phyloP scores from a whole-genome alignment of 305 asterid genomes.

The Nicotiana rustica region DNA sequence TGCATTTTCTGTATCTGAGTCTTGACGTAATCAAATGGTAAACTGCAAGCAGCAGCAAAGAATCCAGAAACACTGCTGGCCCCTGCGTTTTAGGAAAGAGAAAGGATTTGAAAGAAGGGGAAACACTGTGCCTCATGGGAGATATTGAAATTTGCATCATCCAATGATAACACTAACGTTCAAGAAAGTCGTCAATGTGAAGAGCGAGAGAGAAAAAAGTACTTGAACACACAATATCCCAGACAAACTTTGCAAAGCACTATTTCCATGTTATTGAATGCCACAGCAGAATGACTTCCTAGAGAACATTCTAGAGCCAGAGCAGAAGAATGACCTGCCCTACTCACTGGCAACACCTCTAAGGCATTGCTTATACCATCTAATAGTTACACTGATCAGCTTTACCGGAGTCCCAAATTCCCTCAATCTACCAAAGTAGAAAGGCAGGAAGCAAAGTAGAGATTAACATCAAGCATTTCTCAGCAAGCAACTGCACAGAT shows the following conservation, averaged over 20 bases:
- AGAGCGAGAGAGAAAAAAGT: background rate
- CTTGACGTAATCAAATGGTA: slow-evolving; percentile 83
- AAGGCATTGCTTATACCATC: background rate
- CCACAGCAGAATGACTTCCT: background rate
- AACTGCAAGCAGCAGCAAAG: slow-evolving; percentile 79
- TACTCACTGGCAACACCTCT: background rate
- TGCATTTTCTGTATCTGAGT: slow-evolving; percentile 92
- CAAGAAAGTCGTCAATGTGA: slow-evolving; percentile 4
- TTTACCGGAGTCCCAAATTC: background rate
- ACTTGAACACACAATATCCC: background rate
- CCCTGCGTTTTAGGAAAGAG: slow-evolving; percentile 41
- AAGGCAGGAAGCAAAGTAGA: slow-evolving; percentile 5
- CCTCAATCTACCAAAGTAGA: background rate
- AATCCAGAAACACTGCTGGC: slow-evolving; percentile 80
- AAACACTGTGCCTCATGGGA: background rate
- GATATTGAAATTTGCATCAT: background rate
- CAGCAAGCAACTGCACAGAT: background rate
- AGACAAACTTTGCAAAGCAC: background rate
- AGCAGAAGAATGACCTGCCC: background rate
- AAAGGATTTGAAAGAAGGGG: background rate
- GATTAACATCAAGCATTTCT: background rate
- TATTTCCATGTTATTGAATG: background rate
- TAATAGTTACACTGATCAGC: slow-evolving; percentile 5
- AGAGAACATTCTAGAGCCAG: background rate
- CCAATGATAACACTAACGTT: background rate